Conservation (phyloP, 768 basidiomycete species). For the Lactarius sp. region DNA sequence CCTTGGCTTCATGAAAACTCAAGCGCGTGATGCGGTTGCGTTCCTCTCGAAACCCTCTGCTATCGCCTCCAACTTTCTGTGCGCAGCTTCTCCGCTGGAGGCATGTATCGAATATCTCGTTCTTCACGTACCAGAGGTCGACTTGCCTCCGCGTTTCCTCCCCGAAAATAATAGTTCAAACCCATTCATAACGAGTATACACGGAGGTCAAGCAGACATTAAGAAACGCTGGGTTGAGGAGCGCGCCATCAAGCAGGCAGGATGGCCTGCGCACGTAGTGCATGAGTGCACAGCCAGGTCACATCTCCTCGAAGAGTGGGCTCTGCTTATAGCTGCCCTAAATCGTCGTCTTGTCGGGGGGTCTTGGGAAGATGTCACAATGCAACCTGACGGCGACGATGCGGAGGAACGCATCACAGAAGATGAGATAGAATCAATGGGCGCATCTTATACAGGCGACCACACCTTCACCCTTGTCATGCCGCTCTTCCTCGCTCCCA, state of each 20-base stretch:
- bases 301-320: slow-evolving; percentile 44
- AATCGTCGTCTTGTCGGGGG: slow-evolving; percentile 52
- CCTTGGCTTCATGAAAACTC: slow-evolving; percentile 61
- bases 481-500: slow-evolving; percentile 58
- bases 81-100: slow-evolving; percentile 56
- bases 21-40: slow-evolving; percentile 48
- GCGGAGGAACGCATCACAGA: slow-evolving; percentile 38
- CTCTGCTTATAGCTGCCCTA: slow-evolving; percentile 50
- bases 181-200: slow-evolving; percentile 61
- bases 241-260: slow-evolving; percentile 75
- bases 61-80: slow-evolving; percentile 57
- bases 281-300: slow-evolving; percentile 44
- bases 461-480: slow-evolving; percentile 44
- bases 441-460: slow-evolving; percentile 44
- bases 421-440: slow-evolving; percentile 36
- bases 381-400: slow-evolving; percentile 7
- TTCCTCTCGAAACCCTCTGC: slow-evolving; percentile 55
- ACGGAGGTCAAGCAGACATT: slow-evolving; percentile 57
- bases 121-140: slow-evolving; percentile 79
- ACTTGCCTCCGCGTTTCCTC: slow-evolving; percentile 71
- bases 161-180: slow-evolving; percentile 60
- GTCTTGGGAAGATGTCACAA: slow-evolving; percentile 27
- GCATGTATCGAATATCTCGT: slow-evolving; percentile 83
- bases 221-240: slow-evolving; percentile 78
- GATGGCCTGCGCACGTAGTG: slow-evolving; percentile 72